Evolutionary conservation across 2,329 filamentous ascomycete species (phyloP), one percentile per base, ranked within the genome.

Genomic region (Teratosphaeria destructans): DNA sequence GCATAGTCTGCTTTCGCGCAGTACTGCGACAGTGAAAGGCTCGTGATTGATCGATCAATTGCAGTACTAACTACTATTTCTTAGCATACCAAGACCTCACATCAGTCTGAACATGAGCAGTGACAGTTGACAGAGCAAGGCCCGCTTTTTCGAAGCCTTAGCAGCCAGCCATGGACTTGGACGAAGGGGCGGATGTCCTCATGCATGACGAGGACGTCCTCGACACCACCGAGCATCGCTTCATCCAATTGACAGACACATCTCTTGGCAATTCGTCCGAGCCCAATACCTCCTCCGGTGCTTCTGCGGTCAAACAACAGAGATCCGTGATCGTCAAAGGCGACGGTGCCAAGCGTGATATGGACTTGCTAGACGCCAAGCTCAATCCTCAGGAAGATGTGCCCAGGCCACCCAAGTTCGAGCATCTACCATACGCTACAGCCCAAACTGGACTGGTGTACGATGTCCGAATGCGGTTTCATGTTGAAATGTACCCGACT

Each of bases 401-500:
- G 8, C 70, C 70, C 2, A 63, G 64, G 29, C 68, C 66, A 23
- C 62, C 70, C 29, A 75, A 72, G 59, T 76, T 72, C 59, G 57
- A 67, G n/a, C 57, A 63, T 2, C 64, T 76, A 11, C 73, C 74
- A 1, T 75, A 76, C 59, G 65, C 70, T 3, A 72, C 71, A 0
- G 65, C 66, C 3, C 70, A 71, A 61, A 78, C 78, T 8, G 78
- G 78, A 0, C 69, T 81, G 2, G 77, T 81, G 65, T 99, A 97
- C 71, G 94, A 99, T 76, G 86, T 90, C 60, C 85, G 93, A 35
- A 99, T 99, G 94, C 90, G 94, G 62, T 88, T 95, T 62, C 94
- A 99, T 72, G 89, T 91, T 58, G 95, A 96, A 71, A 77, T 80
- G 3, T 76, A 78, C 3, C 74, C 77, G 19, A 63, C 68, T 0